Percentiles rank a stretch among this genome's conserved stretches.
Evolutionary conservation across 208 protist species (phyloP).

Genomic region (Crithidia expoeki): DNA sequence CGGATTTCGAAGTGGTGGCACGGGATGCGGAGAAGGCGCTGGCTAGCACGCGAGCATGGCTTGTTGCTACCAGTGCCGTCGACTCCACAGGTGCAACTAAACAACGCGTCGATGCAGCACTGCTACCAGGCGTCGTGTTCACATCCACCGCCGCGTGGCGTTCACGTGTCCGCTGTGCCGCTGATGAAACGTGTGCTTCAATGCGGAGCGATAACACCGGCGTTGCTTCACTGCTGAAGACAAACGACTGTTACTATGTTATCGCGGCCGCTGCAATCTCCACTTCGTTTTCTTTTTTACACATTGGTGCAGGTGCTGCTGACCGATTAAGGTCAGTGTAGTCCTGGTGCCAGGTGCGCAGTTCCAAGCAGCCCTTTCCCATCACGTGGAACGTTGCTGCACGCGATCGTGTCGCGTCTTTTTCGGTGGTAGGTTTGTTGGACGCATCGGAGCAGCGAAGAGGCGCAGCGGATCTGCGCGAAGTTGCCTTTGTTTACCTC

Average conservation of each 20-base stretch:
- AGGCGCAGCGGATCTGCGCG: neutral
- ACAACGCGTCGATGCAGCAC: neutral
- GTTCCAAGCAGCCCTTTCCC: neutral
- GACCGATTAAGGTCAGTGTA: neutral
- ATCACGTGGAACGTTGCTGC: constrained; percentile 5
- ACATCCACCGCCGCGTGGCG: neutral
- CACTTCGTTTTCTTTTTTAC: constrained; percentile 1
- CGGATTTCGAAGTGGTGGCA: constrained; percentile 21
- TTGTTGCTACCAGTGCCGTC: neutral
- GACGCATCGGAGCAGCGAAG: constrained; percentile 5
- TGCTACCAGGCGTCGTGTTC: neutral
- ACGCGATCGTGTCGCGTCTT: neutral
- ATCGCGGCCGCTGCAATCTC: neutral
- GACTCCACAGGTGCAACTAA: no score
- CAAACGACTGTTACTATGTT: neutral
- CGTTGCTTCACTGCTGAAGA: no score
- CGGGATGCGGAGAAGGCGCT: constrained; percentile 3
- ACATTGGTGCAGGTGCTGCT: neutral
- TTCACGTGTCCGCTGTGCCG: neutral
- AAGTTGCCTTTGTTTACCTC: constrained; percentile 15
- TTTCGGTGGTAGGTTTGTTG: constrained; percentile 14
- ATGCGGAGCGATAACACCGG: neutral
- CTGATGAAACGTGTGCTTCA: no score
- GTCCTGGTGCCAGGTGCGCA: neutral
- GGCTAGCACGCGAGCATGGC: constrained; percentile 11